Conservation (phyloP, 129 eudicot species). For the Silybum marianum region DNA sequence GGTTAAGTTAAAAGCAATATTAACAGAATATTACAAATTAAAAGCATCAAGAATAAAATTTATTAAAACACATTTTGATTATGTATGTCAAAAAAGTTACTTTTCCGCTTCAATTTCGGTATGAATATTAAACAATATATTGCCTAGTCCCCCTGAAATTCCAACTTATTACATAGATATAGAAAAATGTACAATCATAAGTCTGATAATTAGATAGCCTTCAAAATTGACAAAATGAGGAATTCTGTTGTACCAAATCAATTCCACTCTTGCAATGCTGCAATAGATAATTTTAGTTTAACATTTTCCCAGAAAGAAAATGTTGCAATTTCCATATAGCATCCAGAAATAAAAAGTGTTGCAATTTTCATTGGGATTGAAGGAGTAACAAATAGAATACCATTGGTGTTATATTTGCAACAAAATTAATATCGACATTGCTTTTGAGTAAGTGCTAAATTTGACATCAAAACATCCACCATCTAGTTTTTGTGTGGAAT, state of each 20-base stretch:
- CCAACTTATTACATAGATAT: background rate
- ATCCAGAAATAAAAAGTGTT: background rate
- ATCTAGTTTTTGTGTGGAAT: background rate
- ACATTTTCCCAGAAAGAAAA: background rate
- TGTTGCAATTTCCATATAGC: background rate
- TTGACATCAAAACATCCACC: too few species aligned
- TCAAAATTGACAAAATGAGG: background rate
- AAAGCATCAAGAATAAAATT: background rate
- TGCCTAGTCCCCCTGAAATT: background rate
- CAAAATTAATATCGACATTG: background rate
- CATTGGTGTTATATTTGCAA: background rate
- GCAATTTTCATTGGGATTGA: too few species aligned
- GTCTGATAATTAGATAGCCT: constrained; percentile 4
- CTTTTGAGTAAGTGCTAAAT: background rate
- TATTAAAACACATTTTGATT: background rate
- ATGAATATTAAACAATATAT: background rate
- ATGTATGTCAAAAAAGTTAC: background rate
- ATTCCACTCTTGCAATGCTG: background rate
- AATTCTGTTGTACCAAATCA: background rate
- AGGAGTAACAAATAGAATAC: background rate
- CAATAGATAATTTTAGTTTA: background rate
- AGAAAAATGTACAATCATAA: background rate
- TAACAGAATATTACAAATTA: constrained; percentile 10
- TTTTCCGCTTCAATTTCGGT: background rate
- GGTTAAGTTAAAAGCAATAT: background rate